phyloP scores from a whole-genome alignment of 176 grass and related monocot species.

The sorghum (Sorghum bicolor) region Sorghum_bicolor_NCBIv3 NC_012870.2:67532001-67532500 shows the following conservation, averaged over 20 bases:
- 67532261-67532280: neutral
- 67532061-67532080: neutral
- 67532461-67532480: neutral
- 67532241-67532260: constrained; percentile 19
- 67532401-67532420: constrained; percentile 12
- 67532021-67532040: neutral
- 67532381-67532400: neutral
- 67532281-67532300: constrained; percentile 22
- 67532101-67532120: neutral
- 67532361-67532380: constrained; percentile 21
- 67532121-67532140: neutral
- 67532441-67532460: constrained; percentile 23
- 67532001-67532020: neutral
- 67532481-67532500: neutral
- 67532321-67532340: constrained; percentile 9
- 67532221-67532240: neutral
- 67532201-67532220: constrained; percentile 12
- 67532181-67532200: neutral
- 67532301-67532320: constrained; percentile 32
- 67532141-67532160: neutral
- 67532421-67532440: constrained; percentile 13
- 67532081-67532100: constrained; percentile 13
- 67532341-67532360: neutral
- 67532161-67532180: neutral
- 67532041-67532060: constrained; percentile 3